These are phyloP conservation scores for Calophaca sinica DNA, from an alignment of 306 rosid genomes.

Conservation along the genomic window DNA sequence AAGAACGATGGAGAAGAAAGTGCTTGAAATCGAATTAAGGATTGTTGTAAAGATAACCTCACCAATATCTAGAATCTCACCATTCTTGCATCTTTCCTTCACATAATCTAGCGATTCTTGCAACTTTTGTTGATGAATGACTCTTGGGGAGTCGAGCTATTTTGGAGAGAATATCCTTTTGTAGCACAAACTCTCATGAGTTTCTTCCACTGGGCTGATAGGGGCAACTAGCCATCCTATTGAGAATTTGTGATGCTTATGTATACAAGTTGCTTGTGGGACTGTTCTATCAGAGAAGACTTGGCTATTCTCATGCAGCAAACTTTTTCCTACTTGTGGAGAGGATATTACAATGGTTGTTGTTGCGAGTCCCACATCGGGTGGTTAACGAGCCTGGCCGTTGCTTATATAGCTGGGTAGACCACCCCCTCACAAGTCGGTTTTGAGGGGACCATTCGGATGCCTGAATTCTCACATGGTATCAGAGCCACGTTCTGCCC, in stretches of 20 bases:
- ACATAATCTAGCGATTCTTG: slow-evolving; percentile 21
- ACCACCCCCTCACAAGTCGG: no score
- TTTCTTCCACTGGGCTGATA: slow-evolving; percentile 15
- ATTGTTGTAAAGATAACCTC: slow-evolving; percentile 16
- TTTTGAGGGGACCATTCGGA: no score
- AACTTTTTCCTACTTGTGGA: slow-evolving; percentile 37
- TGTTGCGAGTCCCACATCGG: no score
- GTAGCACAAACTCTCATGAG: slow-evolving; percentile 31
- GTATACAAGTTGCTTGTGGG: neutral
- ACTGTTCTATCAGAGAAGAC: neutral
- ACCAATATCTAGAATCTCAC: slow-evolving; percentile 36
- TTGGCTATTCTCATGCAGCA: slow-evolving; percentile 12
- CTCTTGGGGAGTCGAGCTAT: slow-evolving; percentile 19
- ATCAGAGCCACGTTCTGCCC: no score
- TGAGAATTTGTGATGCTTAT: slow-evolving; percentile 16
- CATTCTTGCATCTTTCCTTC: neutral
- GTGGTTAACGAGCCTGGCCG: no score
- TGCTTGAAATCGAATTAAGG: slow-evolving; percentile 29
- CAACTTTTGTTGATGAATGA: neutral
- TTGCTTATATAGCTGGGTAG: no score
- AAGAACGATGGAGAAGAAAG: slow-evolving; percentile 40
- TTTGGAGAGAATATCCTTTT: slow-evolving; percentile 11
- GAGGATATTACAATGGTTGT: no score
- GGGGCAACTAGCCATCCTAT: neutral
- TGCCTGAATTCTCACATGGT: no score